A percentile compares a stretch with the other conserved stretches of the same genome.
Evolutionary conservation across 1,139 yeast genomes (phyloP).

Genomic region (Entelexis paramagnoliae): DNA sequence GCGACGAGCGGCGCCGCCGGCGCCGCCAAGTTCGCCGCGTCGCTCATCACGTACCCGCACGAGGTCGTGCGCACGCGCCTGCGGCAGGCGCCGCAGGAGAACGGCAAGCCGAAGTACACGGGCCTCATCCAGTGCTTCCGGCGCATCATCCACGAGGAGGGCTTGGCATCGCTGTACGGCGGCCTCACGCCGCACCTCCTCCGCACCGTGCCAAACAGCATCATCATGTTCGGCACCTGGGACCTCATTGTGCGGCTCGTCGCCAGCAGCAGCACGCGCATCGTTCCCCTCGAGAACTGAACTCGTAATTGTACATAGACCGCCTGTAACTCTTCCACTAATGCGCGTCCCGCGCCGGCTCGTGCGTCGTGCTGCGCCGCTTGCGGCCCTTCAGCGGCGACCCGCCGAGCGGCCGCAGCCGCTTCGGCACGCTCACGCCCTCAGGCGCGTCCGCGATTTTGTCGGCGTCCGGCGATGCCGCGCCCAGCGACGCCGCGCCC

Average conservation of each 20-base stretch:
- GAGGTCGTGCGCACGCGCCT: constrained; percentile 93
- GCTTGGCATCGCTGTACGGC: constrained; percentile 87
- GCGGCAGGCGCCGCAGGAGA: constrained; percentile 77
- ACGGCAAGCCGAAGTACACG: constrained; percentile 77
- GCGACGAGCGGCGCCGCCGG: constrained; percentile 98
- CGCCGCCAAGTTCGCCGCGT: constrained; percentile 85
- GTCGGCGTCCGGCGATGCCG: neutral
- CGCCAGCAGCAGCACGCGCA: constrained; percentile 1
- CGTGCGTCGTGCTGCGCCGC: neutral
- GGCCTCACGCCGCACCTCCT: constrained; percentile 94
- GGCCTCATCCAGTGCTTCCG: constrained; percentile 83
- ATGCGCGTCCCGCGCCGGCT: neutral
- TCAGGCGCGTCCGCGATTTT: neutral
- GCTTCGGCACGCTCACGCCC: neutral
- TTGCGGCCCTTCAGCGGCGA: constrained; percentile 5
- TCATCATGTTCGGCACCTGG: constrained; percentile 99
- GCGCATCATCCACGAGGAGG: constrained; percentile 79
- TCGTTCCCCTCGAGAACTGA: neutral
- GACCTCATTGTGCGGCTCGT: constrained; percentile 62
- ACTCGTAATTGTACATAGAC: neutral
- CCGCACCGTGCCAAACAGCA: constrained; percentile 95
- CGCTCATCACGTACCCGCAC: constrained; percentile 90
- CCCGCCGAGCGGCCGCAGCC: constrained; percentile 2
- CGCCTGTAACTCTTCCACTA: too few relatives aligned
- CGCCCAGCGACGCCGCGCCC: neutral